Evolutionary conservation across 2,329 filamentous ascomycete species (phyloP).

Genomic region (Epichloe brachyelytri): DNA sequence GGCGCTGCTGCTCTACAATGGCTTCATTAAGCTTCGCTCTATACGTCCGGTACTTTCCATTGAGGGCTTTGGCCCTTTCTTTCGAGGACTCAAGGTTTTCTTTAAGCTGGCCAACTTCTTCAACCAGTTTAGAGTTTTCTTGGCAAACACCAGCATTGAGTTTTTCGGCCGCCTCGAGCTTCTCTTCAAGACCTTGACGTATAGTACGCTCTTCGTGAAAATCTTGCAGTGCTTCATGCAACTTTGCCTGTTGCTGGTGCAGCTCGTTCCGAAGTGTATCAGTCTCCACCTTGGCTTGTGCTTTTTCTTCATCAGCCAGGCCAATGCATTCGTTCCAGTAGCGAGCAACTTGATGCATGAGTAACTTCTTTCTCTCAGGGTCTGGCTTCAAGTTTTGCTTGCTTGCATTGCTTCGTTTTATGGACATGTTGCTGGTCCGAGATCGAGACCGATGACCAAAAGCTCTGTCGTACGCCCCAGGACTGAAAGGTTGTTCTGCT

Average conservation of each 20-base stretch:
- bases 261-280: slow-evolving; percentile 14
- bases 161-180: slow-evolving; percentile 15
- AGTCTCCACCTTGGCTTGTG: slow-evolving; percentile 15
- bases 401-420: slow-evolving; percentile 12
- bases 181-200: slow-evolving; percentile 13
- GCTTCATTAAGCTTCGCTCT: slow-evolving; percentile 31
- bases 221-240: slow-evolving; percentile 9
- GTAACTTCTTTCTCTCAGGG: slow-evolving; percentile 14
- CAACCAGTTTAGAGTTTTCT: slow-evolving; percentile 14
- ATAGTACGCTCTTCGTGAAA: slow-evolving; percentile 11
- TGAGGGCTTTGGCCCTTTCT: slow-evolving; percentile 8
- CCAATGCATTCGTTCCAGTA: slow-evolving; percentile 23
- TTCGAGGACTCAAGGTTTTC: slow-evolving; percentile 14
- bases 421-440: slow-evolving; percentile 21
- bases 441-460: slow-evolving; percentile 14
- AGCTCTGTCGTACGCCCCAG: background rate
- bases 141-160: slow-evolving; percentile 9
- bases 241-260: slow-evolving; percentile 6
- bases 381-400: slow-evolving; percentile 9
- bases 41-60: slow-evolving; percentile 23
- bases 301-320: slow-evolving; percentile 17
- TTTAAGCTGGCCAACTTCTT: slow-evolving; percentile 17
- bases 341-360: slow-evolving; percentile 20
- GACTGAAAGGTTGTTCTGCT: background rate
- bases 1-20: slow-evolving; percentile 31